Evolutionary conservation across 2,329 filamentous ascomycete species (phyloP).

Genomic region (Botrytis tulipae): DNA sequence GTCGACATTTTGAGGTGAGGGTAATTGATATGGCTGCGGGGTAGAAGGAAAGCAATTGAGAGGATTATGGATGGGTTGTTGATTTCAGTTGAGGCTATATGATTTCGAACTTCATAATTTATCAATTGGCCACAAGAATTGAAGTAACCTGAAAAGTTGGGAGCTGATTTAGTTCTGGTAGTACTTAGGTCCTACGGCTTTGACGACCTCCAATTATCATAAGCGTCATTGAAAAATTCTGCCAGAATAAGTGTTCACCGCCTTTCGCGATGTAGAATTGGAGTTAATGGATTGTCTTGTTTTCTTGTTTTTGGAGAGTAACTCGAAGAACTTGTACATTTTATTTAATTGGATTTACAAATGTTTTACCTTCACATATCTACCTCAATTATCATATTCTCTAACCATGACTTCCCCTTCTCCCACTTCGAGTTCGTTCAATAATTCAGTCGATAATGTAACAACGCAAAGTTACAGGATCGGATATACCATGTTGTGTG

Average conservation of each 20-base stretch:
- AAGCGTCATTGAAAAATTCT: slow-evolving; percentile 8
- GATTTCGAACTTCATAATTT: not conserved
- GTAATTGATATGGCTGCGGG: not conserved
- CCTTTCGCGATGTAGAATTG: not conserved
- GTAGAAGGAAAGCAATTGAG: not conserved
- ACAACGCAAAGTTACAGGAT: not conserved
- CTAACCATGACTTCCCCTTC: not conserved
- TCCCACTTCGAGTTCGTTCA: not conserved
- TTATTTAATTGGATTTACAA: not conserved
- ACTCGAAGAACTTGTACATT: not conserved
- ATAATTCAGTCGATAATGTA: not conserved
- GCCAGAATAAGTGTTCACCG: not conserved
- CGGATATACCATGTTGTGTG: slow-evolving; percentile 17
- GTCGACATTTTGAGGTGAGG: slow-evolving; percentile 26
- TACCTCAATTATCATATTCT: not conserved
- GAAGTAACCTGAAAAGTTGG: not conserved
- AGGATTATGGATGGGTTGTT: not conserved
- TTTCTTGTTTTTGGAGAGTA: slow-evolving; percentile 9
- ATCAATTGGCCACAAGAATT: not conserved
- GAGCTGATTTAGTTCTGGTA: slow-evolving; percentile 5
- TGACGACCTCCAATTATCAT: not conserved
- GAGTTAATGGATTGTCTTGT: not conserved
- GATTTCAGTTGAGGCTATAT: not conserved
- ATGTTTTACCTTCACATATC: not conserved
- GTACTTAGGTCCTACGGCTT: not conserved